Base-by-base conservation (phyloP, 257 asterid species). In the Pogostemon cablin region DNA sequence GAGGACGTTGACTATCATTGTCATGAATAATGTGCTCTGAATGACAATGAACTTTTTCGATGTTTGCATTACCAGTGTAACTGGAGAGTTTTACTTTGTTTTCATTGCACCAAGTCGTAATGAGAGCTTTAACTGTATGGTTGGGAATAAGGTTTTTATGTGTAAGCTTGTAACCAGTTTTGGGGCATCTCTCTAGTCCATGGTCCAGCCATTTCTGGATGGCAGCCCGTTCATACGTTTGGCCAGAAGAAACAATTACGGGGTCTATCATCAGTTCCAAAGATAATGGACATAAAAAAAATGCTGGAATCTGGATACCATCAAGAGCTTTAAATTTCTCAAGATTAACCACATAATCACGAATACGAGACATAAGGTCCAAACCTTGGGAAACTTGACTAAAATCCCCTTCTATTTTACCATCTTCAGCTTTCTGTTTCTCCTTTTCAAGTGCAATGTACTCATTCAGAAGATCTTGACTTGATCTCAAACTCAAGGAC, bases 221-320 rank as follows among this genome's bases (percentile, higher is more conserved):
- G 62, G 92, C 84, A 32, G 86, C 70, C 76, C 88, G 87, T 76
- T 95, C 97, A 49, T 80, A 95, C 25, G 98, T 95, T 80, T 89
- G 93, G 62, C 99, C 99, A 1, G 99, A 95, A 74, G 96, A 90
- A 80, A 95, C 86, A 65, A 86, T 91, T 48, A 95, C 99, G 1
- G 99, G 99, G 64, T 95, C 96, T 65, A 62, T 65, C 98, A 95
- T 89, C 72, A 91, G 77, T 71, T 84, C 95, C 79, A 87, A 75
- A 59, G 98, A 91, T 65, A 95, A 80, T 4, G 98, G 95, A 65
- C 99, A 95, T 42, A 82, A 80, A 77, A 88, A 95, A 72, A 81
- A 84, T 11, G 87, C 75, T 39, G 97, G 98, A 75, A 91, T 77
- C 72, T 64, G 84, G 75, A 81, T 67, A 32, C 93, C 93, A 67